A percentile compares a stretch with the other conserved stretches of the same genome.
Evolutionary conservation across 2,329 filamentous ascomycete genomes (phyloP).

Genomic region (Penicillium sp.): DNA sequence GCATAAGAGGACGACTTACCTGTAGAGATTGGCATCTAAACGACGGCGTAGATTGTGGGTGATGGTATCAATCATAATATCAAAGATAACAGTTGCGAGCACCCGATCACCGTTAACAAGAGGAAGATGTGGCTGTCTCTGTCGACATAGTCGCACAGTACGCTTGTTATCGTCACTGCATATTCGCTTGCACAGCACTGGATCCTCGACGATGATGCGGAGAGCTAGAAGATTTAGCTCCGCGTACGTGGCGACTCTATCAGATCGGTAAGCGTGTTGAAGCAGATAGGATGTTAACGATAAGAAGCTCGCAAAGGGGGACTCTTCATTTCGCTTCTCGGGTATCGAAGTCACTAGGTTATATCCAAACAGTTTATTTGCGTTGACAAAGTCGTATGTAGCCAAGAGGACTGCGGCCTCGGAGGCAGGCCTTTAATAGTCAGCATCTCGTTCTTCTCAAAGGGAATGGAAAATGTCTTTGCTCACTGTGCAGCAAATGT

Average conservation of each 20-base stretch:
- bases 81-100: slow-evolving; percentile 71
- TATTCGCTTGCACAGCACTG: slow-evolving; percentile 73
- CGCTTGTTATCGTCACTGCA: slow-evolving; percentile 74
- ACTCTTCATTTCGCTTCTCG: slow-evolving; percentile 61
- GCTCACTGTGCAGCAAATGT: slow-evolving; percentile 75
- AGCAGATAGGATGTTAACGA: slow-evolving; percentile 89
- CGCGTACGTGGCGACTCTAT: slow-evolving; percentile 74
- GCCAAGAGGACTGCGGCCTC: slow-evolving; percentile 77
- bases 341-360: slow-evolving; percentile 66
- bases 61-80: slow-evolving; percentile 83
- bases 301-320: slow-evolving; percentile 75
- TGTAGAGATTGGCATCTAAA: slow-evolving; percentile 81
- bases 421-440: slow-evolving; percentile 62
- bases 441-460: slow-evolving; percentile 21
- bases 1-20: slow-evolving; percentile 34
- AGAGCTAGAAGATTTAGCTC: slow-evolving; percentile 81
- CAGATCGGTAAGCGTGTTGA: slow-evolving; percentile 84
- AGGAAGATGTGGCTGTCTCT: slow-evolving; percentile 81
- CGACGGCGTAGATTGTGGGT: slow-evolving; percentile 88
- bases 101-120: slow-evolving; percentile 68
- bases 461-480: neutral
- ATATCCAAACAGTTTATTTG: slow-evolving; percentile 92
- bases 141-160: slow-evolving; percentile 77
- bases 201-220: slow-evolving; percentile 82
- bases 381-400: slow-evolving; percentile 87